Base-by-base conservation (phyloP, 192 early-diverging fungal genomes). In the Funneliformis geosporum region DNA sequence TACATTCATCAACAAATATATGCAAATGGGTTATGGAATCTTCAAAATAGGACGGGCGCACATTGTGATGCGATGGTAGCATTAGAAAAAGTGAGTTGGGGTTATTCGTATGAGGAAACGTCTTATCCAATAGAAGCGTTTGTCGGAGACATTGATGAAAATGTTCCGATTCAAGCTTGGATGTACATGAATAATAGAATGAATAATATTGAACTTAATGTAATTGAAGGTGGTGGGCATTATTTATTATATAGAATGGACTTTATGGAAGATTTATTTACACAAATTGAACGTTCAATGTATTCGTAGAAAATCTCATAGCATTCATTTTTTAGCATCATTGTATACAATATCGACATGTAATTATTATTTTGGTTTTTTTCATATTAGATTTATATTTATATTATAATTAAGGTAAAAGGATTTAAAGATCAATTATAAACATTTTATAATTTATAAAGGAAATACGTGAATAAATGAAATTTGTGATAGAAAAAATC, bases 211-310 rank as follows among this genome's bases (percentile, higher is more conserved):
- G 23, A 78, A 50, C 67, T 78, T 39, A 78, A 78, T 27, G 47
- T 78, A 16, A 46, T 78, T 67, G 27, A 65, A 23, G 76, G 64
- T 50, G 65, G 60, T 23, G 60, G 60, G 28, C 76, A 78, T 68
- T 78, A 78, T 78, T 78, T 78, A 67, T 67, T 78, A 50, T 78
- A 78, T 78, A 60, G 76, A 50, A 78, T 78, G 76, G 76, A 78
- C 68, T 78, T 78, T 50, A 78, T 78, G 76, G 76, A 78, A 46
- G 76, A 78, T 33, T 78, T 78, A 55, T 78, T 78, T 62, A 39
- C 46, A 60, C 23, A 27, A n/a, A 40, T 74, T 38, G 47, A 50
- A 55, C n/a, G n/a, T 14, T 21, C 73, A 10, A 27, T 74, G 18
- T 11, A 69, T 7, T 33, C 39, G 16, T 55, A 69, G 28, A 69